phyloP scores from a whole-genome alignment of 129 eudicot species.

The Flaveria linearis region DNA sequence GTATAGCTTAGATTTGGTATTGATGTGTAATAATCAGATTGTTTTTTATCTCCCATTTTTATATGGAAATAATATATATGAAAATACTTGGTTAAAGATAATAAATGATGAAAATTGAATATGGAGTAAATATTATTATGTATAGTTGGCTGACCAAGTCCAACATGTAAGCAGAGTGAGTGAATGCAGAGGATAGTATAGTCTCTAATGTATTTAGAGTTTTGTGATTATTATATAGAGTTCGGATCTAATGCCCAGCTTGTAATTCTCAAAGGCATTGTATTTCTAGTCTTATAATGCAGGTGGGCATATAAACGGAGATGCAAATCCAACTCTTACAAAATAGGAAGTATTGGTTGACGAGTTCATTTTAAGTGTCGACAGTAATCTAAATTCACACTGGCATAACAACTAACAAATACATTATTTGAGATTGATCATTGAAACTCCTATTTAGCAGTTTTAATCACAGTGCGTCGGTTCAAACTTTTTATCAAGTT shows the following conservation, averaged over 20 bases:
- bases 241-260: background rate
- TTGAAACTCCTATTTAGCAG: no score
- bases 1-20: conserved; percentile 26
- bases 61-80: background rate
- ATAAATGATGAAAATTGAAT: conserved; percentile 26
- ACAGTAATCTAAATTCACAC: no score
- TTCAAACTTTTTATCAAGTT: background rate
- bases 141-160: conserved; percentile 31
- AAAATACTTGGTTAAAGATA: background rate
- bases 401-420: no score
- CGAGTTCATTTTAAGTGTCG: no score
- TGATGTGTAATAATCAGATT: conserved; percentile 10
- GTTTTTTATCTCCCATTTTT: background rate
- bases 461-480: background rate
- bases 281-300: background rate
- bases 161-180: conserved; percentile 23
- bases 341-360: no score
- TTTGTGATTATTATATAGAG: background rate
- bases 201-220: background rate
- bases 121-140: conserved; percentile 23
- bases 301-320: background rate
- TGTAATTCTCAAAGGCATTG: background rate
- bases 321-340: background rate
- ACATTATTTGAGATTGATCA: no score
- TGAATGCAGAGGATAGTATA: background rate